Evolutionary conservation across 2,329 filamentous ascomycete genomes (phyloP), one percentile per base, ranked within the genome.

Genomic region (Colletotrichum horii): DNA sequence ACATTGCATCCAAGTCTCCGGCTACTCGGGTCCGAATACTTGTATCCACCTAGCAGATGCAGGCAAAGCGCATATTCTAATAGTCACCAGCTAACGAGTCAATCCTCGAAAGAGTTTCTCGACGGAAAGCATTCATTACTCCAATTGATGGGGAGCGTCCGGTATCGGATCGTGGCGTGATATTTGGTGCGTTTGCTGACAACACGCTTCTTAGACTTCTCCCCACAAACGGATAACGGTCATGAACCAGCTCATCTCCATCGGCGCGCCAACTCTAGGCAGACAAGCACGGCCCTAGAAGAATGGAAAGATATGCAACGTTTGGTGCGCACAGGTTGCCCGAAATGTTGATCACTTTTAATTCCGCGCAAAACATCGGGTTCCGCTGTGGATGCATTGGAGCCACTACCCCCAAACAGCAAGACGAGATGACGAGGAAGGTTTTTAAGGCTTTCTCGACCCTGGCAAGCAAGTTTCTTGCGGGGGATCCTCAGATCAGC

Each of bases 311-410:
- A 34, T 16, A 16, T 36, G 12, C 62, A 22, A 24, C 43, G 56
- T 28, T 71, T 72, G 68, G 52, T 34, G 64, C 70, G 64, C 69
- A 65, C 4, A 48, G 64, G 43, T 68, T 73, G 64, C 48, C 64
- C 32, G 34, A 66, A 58, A 22, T 24, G 43, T 61, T n/a, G n/a
- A 24, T 60, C 30, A 24, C 56, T 67, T 15, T 14, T 22, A 11
- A 32, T 73, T 74, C 70, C 70, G 73, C 64, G 38, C 38, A 34
- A 60, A 64, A 22, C n/a, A 70, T 64, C 22, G 34, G 28, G 43
- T 71, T 76, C 74, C 74, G 74, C 74, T 58, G 58, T 76, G 74
- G 64, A 24, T 64, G 28, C 19, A 34, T 28, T 16, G n/a, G 58
- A 24, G 43, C 52, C 36, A 28, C 48, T 52, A 30, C 26, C 60